These are phyloP conservation scores for Salvia miltiorrhiza DNA, from an alignment of 257 asterid genomes.

Conservation along the genomic window DNA sequence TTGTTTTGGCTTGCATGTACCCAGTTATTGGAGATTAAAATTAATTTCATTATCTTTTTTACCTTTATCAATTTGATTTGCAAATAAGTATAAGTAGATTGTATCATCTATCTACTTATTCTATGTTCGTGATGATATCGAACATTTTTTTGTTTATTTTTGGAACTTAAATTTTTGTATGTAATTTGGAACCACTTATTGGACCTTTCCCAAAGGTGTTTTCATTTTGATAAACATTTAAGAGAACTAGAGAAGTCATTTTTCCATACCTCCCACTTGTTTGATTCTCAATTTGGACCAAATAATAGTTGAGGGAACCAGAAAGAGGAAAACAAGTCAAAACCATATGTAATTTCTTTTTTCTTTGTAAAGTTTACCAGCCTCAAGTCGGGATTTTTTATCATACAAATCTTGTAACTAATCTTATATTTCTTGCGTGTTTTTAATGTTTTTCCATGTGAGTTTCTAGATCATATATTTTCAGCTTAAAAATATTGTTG, in stretches of 20 bases:
- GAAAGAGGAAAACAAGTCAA: not conserved
- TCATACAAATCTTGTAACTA: not conserved
- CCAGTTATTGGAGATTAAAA: not conserved
- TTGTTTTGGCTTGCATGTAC: not conserved
- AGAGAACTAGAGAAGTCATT: constrained; percentile 3
- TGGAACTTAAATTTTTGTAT: not conserved
- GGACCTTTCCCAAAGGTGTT: not conserved
- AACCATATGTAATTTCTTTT: not conserved
- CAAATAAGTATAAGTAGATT: not conserved
- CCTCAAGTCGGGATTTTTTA: not conserved
- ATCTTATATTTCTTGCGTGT: not conserved
- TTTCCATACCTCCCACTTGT: not conserved
- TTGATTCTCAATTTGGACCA: constrained; percentile 5
- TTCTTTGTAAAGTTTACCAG: not conserved
- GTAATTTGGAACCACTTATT: not conserved
- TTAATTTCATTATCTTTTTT: not conserved
- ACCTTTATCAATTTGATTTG: not conserved
- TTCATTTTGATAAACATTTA: not conserved
- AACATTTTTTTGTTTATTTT: not conserved
- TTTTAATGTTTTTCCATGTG: not conserved
- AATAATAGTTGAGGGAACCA: not conserved
- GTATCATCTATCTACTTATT: not conserved
- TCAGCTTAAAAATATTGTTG: not conserved
- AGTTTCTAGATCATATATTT: not conserved
- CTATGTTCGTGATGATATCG: not conserved